These are phyloP conservation scores for Cyberlindnera xishuangbannaensis DNA, from an alignment of 805 yeast species.

Conservation along the genomic window DNA sequence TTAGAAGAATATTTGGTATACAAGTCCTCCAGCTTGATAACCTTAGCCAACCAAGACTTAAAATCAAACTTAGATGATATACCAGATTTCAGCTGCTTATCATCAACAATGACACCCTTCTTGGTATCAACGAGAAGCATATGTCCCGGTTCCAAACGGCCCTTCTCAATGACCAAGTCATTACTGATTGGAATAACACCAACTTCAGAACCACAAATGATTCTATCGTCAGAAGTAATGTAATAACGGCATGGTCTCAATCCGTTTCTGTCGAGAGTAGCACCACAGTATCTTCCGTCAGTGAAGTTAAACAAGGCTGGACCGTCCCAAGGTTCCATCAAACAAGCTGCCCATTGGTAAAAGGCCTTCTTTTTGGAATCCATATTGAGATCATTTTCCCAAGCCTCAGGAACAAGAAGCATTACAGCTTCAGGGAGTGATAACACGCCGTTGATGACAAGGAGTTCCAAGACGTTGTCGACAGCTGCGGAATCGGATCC, in stretches of 20 bases:
- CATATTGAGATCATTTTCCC: constrained; percentile 85
- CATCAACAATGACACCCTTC: constrained; percentile 90
- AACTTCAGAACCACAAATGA: constrained; percentile 97
- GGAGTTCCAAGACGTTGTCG: constrained; percentile 89
- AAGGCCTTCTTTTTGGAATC: constrained; percentile 91
- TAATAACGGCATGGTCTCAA: constrained; percentile 97
- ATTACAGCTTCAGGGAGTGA: constrained; percentile 95
- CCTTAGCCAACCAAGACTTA: constrained; percentile 87
- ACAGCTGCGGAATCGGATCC: constrained; percentile 98
- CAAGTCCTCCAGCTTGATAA: constrained; percentile 79
- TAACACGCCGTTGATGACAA: constrained; percentile 86
- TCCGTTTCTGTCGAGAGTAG: constrained; percentile 95
- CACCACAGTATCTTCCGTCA: constrained; percentile 97
- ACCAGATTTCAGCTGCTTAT: constrained; percentile 73
- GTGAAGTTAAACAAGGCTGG: constrained; percentile 96
- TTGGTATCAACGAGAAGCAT: constrained; percentile 93
- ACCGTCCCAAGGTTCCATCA: constrained; percentile 99
- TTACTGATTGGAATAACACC: constrained; percentile 92
- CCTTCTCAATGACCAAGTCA: constrained; percentile 77
- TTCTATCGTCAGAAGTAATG: constrained; percentile 88
- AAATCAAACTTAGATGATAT: constrained; percentile 85
- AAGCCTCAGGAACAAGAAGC: constrained; percentile 96
- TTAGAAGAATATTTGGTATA: constrained; percentile 42
- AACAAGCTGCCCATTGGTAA: constrained; percentile 98
- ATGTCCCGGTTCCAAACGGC: constrained; percentile 93